These are phyloP conservation scores for Dictyostelium brefeldianum DNA, from an alignment of 78 protist species.

Conservation along the genomic window DNA sequence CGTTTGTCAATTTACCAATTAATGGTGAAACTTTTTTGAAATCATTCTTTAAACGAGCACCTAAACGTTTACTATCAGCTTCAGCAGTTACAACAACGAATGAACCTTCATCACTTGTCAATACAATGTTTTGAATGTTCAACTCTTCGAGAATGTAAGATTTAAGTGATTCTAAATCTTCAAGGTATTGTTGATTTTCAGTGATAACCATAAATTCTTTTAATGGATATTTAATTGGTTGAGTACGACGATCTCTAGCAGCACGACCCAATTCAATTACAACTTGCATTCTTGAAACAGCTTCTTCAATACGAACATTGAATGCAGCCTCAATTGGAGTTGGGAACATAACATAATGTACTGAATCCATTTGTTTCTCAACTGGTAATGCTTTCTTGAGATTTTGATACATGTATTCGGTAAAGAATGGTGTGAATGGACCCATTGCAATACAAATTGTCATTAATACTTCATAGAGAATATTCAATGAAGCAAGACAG, in stretches of 20 bases:
- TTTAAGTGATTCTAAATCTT: constrained; percentile 65
- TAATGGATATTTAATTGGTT: constrained; percentile 89
- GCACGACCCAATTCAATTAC: constrained; percentile 92
- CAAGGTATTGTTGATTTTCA: constrained; percentile 53
- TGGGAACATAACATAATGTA: constrained; percentile 93
- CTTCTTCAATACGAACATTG: constrained; percentile 84
- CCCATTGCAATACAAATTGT: constrained; percentile 94
- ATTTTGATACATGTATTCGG: constrained; percentile 96
- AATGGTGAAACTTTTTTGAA: constrained; percentile 25
- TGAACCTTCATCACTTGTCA: constrained; percentile 61
- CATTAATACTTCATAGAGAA: constrained; percentile 92
- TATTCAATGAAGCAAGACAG: constrained; percentile 66
- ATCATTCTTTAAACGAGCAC: constrained; percentile 65
- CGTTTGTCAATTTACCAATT: constrained; percentile 51
- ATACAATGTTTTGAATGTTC: constrained; percentile 68
- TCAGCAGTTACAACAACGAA: constrained; percentile 75
- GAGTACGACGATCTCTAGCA: constrained; percentile 90
- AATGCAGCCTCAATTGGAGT: constrained; percentile 51
- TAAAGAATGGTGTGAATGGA: constrained; percentile 99
- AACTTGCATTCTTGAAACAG: constrained; percentile 91
- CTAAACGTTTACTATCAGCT: constrained; percentile 81
- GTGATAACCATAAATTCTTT: constrained; percentile 61
- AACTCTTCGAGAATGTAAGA: constrained; percentile 85
- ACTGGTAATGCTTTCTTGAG: constrained; percentile 84
- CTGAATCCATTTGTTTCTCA: constrained; percentile 82